These are phyloP conservation scores for Aspergillus cristatus DNA, from an alignment of 495 filamentous ascomycete species.

Conservation along the genomic window DNA sequence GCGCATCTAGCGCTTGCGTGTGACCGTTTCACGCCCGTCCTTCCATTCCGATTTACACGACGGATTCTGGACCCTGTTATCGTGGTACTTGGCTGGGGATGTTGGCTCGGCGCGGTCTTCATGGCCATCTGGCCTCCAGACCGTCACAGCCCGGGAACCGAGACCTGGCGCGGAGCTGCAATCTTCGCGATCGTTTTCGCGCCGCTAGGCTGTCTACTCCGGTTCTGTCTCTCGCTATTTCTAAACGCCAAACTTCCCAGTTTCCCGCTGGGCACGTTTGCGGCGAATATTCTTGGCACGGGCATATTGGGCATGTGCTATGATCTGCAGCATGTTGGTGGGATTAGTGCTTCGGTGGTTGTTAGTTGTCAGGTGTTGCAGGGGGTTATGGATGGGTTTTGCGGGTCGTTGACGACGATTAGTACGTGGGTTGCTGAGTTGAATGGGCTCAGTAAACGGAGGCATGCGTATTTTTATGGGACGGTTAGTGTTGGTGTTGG, in stretches of 20 bases:
- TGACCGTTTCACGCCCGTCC: conserved; percentile 42
- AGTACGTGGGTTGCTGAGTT: conserved; percentile 86
- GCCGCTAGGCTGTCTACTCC: conserved; percentile 64
- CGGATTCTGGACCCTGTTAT: conserved; percentile 52
- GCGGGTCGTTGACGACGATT: conserved; percentile 84
- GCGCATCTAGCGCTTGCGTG: conserved; percentile 69
- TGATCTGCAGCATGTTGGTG: conserved; percentile 55
- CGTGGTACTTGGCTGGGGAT: conserved; percentile 55
- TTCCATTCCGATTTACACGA: conserved; percentile 49
- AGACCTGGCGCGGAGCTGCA: conserved; percentile 61
- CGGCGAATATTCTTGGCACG: conserved; percentile 73
- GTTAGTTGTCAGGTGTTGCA: conserved; percentile 73
- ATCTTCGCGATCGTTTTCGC: conserved; percentile 79
- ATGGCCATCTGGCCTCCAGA: conserved; percentile 69
- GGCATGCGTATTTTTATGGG: conserved; percentile 72
- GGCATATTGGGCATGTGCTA: conserved; percentile 54
- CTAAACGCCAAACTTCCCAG: conserved; percentile 30
- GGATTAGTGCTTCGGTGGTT: conserved; percentile 19
- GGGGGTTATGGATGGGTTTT: conserved; percentile 85
- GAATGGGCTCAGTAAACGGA: conserved; percentile 47
- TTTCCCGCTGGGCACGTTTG: conserved; percentile 87
- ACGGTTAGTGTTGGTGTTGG: conserved; percentile 52
- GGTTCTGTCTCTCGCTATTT: conserved; percentile 43
- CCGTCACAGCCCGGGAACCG: conserved; percentile 26
- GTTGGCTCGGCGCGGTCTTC: conserved; percentile 73